phyloP scores from a whole-genome alignment of 331 rosid genomes.

The Stylosanthes scabra region DNA sequence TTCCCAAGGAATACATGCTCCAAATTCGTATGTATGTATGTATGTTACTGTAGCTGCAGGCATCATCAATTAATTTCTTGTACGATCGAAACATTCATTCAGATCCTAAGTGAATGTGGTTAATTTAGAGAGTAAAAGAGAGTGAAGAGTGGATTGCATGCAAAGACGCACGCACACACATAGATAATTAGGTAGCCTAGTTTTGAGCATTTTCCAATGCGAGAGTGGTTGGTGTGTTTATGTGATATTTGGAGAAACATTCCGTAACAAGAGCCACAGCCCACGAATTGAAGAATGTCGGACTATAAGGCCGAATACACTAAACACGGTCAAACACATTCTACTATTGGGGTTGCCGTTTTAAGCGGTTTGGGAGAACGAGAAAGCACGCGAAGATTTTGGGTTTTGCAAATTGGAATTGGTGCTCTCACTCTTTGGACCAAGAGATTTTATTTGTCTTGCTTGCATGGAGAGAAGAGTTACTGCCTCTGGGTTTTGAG shows the following conservation, averaged over 20 bases:
- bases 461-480: too few relatives aligned
- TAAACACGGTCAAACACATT: too few relatives aligned
- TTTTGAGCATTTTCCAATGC: constrained; percentile 43
- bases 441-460: constrained; percentile 48
- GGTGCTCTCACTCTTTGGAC: constrained; percentile 57
- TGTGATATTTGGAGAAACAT: constrained; percentile 40
- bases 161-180: constrained; percentile 9
- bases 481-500: too few relatives aligned
- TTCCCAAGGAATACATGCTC: too few relatives aligned
- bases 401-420: constrained; percentile 45
- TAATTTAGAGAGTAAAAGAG: background rate
- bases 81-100: too few relatives aligned
- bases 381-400: constrained; percentile 53
- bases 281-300: constrained; percentile 70
- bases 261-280: constrained; percentile 37
- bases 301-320: too few relatives aligned
- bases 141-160: constrained; percentile 32
- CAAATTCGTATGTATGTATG: too few relatives aligned
- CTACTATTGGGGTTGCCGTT: too few relatives aligned
- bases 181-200: background rate
- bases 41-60: too few relatives aligned
- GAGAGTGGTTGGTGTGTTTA: constrained; percentile 38
- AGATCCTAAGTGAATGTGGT: constrained; percentile 37
- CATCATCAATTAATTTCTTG: too few relatives aligned
- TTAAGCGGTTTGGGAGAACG: constrained; percentile 39